Percentiles rank a stretch among this genome's conserved stretches.
Evolutionary conservation across 2,329 filamentous ascomycete genomes (phyloP).

Genomic region (Penicillium griseofulvum): DNA sequence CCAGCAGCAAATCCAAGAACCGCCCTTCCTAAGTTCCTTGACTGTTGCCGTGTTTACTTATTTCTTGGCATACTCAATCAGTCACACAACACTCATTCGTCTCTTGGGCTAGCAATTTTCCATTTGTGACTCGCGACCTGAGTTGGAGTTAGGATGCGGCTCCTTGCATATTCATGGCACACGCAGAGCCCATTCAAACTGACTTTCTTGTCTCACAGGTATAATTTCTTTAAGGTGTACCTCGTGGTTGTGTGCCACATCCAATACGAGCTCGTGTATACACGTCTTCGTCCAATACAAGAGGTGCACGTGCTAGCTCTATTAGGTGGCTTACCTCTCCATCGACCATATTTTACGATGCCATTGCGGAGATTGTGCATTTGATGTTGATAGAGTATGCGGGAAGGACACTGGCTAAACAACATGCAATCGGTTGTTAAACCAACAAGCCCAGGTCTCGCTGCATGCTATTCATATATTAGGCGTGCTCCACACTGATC

Average conservation of each 20-base stretch:
- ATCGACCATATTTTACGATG: not conserved
- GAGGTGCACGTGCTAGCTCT: not conserved
- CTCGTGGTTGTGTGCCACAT: not conserved
- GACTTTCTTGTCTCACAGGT: not conserved
- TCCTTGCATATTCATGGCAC: too few relatives aligned
- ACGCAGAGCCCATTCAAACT: too few relatives aligned
- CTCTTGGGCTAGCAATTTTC: too few relatives aligned
- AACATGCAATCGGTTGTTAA: not conserved
- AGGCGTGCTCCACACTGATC: not conserved
- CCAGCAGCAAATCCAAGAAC: too few relatives aligned
- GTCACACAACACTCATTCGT: too few relatives aligned
- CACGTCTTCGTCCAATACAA: not conserved
- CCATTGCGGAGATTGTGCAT: not conserved
- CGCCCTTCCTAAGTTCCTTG: too few relatives aligned
- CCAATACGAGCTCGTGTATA: not conserved
- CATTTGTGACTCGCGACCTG: too few relatives aligned
- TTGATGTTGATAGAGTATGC: not conserved
- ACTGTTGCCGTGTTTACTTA: too few relatives aligned
- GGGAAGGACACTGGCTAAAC: not conserved
- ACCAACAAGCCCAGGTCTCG: not conserved
- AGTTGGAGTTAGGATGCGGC: too few relatives aligned
- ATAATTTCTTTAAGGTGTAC: not conserved
- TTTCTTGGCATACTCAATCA: too few relatives aligned
- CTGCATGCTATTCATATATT: not conserved
- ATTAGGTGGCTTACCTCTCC: not conserved